Base-by-base conservation (phyloP, 352 stramenopile species). In the Globisporangium echinulatum region DNA sequence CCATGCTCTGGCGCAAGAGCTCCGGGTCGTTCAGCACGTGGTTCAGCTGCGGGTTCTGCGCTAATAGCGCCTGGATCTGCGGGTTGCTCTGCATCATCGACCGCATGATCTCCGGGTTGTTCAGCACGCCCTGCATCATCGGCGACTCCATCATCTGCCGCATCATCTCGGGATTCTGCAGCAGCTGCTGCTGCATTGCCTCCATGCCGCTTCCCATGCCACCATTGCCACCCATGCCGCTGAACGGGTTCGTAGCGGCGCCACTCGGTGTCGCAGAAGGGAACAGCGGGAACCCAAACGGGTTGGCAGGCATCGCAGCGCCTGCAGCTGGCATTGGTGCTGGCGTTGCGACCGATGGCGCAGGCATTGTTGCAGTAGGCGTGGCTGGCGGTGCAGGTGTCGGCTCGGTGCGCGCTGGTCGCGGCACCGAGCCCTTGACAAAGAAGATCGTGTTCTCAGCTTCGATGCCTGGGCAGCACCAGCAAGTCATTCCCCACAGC, bases 1-100 rank as follows among this genome's bases (percentile, higher is more conserved):
- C 90, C 82, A 99, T 97, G 61, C 85, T 95, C 61, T 98, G 86
- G 19, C 95, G 74, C 52, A 99, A 77, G 54, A 98, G 69, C 59
- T 97, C 91, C 0, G 97, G 97, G 77, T 99, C 96, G 61, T 97
- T 96, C 61, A 98, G 82, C 39, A 98, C 84, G 71, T 99, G 92
- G 37, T 92, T 92, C 37, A 99, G 70, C 70, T 99, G 88, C 17
- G 97, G 96, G 72, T 99, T 98, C 49, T 88, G 76, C 67, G 99
- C 92, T 62, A 99, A 81, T 10, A 99, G 69, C 54, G 94, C 79
- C 62, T 96, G 88, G 75, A 99, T 96, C 64, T 97, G 88, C 7
- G 97, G 96, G 72, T 99, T 99, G 56, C 79, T 92, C 74, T 98
- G 84, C 85, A 98, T 97, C 63, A 98, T 96, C 62, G 66, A 87